phyloP scores from a whole-genome alignment of 2,329 filamentous ascomycete genomes.

The Lachnellula cervina region DNA sequence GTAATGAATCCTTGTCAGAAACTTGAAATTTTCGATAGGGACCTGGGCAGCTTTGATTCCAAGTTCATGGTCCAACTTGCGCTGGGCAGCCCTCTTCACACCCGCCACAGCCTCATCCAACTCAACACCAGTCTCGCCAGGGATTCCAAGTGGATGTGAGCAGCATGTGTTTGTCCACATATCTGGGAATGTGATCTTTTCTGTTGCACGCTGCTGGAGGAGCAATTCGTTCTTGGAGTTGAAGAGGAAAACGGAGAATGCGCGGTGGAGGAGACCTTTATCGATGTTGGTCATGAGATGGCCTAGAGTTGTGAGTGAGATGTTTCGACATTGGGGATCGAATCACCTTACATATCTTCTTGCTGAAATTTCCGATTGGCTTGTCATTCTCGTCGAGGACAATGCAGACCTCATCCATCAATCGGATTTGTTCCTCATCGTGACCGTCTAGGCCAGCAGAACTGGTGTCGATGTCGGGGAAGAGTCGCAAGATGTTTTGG shows the following conservation, averaged over 20 bases:
- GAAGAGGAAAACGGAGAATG: slow-evolving; percentile 98
- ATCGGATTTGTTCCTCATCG: slow-evolving; percentile 92
- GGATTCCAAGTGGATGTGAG: slow-evolving; percentile 89
- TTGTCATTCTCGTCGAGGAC: slow-evolving; percentile 87
- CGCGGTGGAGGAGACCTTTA: slow-evolving; percentile 89
- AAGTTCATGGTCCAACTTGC: slow-evolving; percentile 91
- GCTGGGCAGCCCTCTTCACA: slow-evolving; percentile 85
- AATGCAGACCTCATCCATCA: slow-evolving; percentile 99
- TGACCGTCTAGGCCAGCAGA: slow-evolving; percentile 76
- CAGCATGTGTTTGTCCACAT: slow-evolving; percentile 99
- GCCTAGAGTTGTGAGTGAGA: slow-evolving; percentile 48
- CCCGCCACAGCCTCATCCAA: slow-evolving; percentile 76
- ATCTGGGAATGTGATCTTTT: slow-evolving; percentile 98
- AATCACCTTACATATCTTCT: slow-evolving; percentile 78
- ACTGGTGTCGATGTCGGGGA: slow-evolving; percentile 75
- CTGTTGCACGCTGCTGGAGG: slow-evolving; percentile 87
- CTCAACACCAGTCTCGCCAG: slow-evolving; percentile 82
- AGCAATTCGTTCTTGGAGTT: slow-evolving; percentile 88
- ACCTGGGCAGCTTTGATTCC: slow-evolving; percentile 88
- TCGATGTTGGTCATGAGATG: slow-evolving; percentile 99
- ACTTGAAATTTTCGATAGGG: slow-evolving; percentile 84
- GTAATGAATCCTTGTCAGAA: slow-evolving; percentile 96
- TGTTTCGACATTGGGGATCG: not conserved
- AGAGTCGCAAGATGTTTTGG: slow-evolving; percentile 79
- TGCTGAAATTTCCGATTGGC: slow-evolving; percentile 93